A percentile compares a stretch with the other conserved stretches of the same genome.
Conservation (phyloP, 495 filamentous ascomycete species). For the Jackrogersella minutella region DNA sequence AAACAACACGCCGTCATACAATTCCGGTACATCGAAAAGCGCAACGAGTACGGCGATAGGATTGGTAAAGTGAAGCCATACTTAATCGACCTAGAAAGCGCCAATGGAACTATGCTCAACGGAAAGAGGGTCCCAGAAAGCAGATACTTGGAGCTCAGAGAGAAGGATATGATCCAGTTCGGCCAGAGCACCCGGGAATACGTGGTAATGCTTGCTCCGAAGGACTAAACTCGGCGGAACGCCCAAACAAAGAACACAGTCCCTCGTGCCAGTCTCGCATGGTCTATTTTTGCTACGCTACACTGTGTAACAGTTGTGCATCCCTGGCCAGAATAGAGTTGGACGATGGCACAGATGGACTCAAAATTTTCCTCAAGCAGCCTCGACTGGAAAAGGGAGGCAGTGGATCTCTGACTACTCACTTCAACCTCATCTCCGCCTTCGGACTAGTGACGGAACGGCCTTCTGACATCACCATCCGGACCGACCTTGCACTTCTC, state of each 20-base stretch:
- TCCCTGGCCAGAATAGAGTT: neutral
- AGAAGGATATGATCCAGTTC: conserved; percentile 89
- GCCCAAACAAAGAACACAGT: conserved; percentile 15
- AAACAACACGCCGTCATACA: conserved; percentile 97
- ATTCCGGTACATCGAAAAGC: conserved; percentile 83
- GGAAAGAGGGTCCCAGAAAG: conserved; percentile 73
- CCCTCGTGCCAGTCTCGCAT: conserved; percentile 2
- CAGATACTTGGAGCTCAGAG: conserved; percentile 83
- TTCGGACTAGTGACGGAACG: neutral
- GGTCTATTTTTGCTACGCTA: conserved; percentile 12
- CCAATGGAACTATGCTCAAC: conserved; percentile 89
- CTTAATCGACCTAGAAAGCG: conserved; percentile 90
- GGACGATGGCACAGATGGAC: conserved; percentile 5
- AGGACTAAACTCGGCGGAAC: conserved; percentile 42
- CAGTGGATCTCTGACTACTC: neutral
- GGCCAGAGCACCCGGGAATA: conserved; percentile 88
- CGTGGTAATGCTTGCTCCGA: conserved; percentile 75
- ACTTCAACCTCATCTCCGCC: conserved; percentile 3
- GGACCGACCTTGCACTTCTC: conserved; percentile 1
- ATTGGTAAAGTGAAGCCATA: conserved; percentile 86
- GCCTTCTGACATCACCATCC: conserved; percentile 1
- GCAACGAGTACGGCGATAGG: conserved; percentile 85
- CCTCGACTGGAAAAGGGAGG: conserved; percentile 1
- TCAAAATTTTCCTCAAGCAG: conserved; percentile 8
- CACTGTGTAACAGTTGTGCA: conserved; percentile 17